These are phyloP conservation scores for Globisporangium radiosum DNA, from an alignment of 352 stramenopile genomes.

Conservation along the genomic window DNA sequence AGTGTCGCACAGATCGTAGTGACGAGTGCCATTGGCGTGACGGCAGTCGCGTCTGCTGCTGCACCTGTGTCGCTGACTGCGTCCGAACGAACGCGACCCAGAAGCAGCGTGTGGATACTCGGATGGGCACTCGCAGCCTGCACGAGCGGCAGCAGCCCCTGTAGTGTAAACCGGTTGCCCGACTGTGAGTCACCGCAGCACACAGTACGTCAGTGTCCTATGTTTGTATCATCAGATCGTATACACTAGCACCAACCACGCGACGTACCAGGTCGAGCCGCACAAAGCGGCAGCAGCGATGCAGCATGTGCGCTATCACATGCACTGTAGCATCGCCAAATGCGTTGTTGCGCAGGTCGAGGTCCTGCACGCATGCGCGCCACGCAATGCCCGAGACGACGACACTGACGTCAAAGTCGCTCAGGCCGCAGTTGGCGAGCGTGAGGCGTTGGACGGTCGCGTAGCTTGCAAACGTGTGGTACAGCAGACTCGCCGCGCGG, in stretches of 20 bases:
- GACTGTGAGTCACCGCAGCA: constrained; percentile 15
- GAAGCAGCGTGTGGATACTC: constrained; percentile 19
- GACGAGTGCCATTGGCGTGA: constrained; percentile 7
- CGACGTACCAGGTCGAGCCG: constrained; percentile 33
- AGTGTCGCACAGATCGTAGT: constrained; percentile 8
- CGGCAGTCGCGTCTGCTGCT: not conserved
- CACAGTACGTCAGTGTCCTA: not conserved
- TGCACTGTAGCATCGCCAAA: constrained; percentile 23
- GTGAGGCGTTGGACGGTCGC: constrained; percentile 19
- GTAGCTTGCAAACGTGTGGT: constrained; percentile 33
- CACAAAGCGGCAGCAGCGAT: constrained; percentile 22
- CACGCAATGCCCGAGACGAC: constrained; percentile 35
- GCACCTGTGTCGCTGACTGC: not conserved
- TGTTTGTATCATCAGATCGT: not conserved
- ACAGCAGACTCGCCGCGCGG: constrained; percentile 19
- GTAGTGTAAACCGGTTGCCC: constrained; percentile 24
- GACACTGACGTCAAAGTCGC: constrained; percentile 26
- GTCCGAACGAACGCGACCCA: constrained; percentile 22
- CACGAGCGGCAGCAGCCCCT: constrained; percentile 19
- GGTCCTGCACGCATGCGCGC: constrained; percentile 22
- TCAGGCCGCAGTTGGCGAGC: constrained; percentile 30
- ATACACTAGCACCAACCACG: not conserved
- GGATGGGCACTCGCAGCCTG: constrained; percentile 12
- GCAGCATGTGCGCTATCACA: constrained; percentile 25
- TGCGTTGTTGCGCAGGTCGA: constrained; percentile 31